Evolutionary conservation across 2,329 filamentous ascomycete genomes (phyloP).

Genomic region (Venturia nashicola): DNA sequence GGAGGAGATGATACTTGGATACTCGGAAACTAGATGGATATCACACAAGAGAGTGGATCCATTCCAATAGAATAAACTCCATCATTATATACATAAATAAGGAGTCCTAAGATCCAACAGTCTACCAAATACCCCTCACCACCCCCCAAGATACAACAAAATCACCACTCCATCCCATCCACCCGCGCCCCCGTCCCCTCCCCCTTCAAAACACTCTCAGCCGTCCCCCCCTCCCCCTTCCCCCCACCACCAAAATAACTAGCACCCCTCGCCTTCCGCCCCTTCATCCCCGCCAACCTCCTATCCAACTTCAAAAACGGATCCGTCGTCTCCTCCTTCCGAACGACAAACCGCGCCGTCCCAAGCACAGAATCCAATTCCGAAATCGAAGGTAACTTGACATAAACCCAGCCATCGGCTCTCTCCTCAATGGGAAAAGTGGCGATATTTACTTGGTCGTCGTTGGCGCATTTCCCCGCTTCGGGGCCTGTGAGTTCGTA

Average conservation of each 20-base stretch:
- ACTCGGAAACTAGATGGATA: too few relatives aligned
- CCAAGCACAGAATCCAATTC: constrained; percentile 72
- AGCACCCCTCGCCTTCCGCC: constrained; percentile 35
- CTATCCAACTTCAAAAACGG: constrained; percentile 45
- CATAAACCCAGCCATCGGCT: constrained; percentile 64
- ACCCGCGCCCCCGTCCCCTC: constrained; percentile 1
- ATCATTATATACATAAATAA: too few relatives aligned
- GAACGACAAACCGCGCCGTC: constrained; percentile 67
- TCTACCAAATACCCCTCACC: too few relatives aligned
- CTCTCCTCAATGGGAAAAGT: constrained; percentile 69
- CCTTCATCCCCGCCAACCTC: constrained; percentile 41
- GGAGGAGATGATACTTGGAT: too few relatives aligned
- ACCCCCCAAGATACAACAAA: too few relatives aligned
- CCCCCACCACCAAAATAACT: constrained; percentile 30
- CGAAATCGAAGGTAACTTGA: constrained; percentile 66
- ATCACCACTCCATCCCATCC: constrained; percentile 10
- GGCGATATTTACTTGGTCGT: constrained; percentile 64
- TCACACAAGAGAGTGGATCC: too few relatives aligned
- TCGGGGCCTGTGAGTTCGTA: constrained; percentile 58
- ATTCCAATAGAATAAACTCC: too few relatives aligned
- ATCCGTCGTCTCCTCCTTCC: constrained; percentile 50
- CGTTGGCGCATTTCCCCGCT: constrained; percentile 62
- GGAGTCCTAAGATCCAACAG: too few relatives aligned
- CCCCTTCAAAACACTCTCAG: constrained; percentile 9
- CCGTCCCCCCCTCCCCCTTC: constrained; percentile 18